phyloP scores from a whole-genome alignment of 148 eudicot genomes.

The Vaccinium macrocarpon region DNA sequence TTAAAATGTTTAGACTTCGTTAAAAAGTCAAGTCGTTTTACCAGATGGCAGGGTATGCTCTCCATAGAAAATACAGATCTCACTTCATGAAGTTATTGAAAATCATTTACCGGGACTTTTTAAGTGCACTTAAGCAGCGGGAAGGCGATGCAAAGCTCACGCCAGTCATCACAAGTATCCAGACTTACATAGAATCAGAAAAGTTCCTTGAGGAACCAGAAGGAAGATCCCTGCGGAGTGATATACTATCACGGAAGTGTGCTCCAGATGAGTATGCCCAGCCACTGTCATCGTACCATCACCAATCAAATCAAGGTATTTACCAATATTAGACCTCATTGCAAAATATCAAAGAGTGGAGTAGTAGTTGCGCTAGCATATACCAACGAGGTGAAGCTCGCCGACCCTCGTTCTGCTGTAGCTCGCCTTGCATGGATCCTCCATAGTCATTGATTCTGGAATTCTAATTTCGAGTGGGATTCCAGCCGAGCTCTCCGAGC shows the following conservation, averaged over 20 bases:
- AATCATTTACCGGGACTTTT: constrained; percentile 47
- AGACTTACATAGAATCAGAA: constrained; percentile 51
- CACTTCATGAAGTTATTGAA: constrained; percentile 71
- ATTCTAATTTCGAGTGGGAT: not conserved
- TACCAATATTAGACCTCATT: not conserved
- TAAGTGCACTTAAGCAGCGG: constrained; percentile 36
- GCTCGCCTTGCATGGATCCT: not conserved
- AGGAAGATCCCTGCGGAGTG: constrained; percentile 51
- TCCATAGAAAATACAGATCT: constrained; percentile 55
- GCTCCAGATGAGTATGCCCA: constrained; percentile 5
- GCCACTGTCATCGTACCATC: not conserved
- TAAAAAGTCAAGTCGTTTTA: not conserved
- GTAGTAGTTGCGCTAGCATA: not conserved
- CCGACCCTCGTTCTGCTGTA: not conserved
- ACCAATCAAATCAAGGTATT: not conserved
- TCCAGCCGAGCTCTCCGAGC: not conserved
- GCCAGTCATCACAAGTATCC: constrained; percentile 35
- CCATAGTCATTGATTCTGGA: not conserved
- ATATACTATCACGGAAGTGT: constrained; percentile 27
- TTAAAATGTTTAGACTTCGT: not conserved
- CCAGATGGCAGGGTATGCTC: constrained; percentile 88
- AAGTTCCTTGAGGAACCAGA: constrained; percentile 61
- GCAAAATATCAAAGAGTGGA: not conserved
- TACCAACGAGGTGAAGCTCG: not conserved
- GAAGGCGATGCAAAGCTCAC: constrained; percentile 32